Conservation (phyloP, 1,139 yeast genomes). For the Candida freyschussii region DNA sequence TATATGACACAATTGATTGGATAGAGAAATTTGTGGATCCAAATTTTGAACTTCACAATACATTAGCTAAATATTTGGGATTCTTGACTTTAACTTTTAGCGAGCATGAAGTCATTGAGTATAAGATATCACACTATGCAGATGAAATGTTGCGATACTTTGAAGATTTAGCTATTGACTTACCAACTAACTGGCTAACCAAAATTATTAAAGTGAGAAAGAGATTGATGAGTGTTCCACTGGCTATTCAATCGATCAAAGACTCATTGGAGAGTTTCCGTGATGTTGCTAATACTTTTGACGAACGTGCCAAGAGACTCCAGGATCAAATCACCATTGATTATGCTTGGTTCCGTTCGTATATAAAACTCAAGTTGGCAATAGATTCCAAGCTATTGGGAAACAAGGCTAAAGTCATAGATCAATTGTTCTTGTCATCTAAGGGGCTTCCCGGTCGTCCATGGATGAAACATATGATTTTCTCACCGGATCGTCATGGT, state of each 20-base stretch:
- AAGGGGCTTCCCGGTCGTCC: constrained; percentile 31
- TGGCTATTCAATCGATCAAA: constrained; percentile 7
- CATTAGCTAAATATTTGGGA: constrained; percentile 56
- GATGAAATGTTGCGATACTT: constrained; percentile 30
- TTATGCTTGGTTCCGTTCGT: constrained; percentile 65
- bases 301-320: constrained; percentile 35
- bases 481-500: constrained; percentile 34
- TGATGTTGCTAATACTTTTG: constrained; percentile 29
- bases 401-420: constrained; percentile 48
- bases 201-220: constrained; percentile 1
- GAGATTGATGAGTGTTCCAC: constrained; percentile 1
- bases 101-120: constrained; percentile 45
- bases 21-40: constrained; percentile 52
- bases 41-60: constrained; percentile 47
- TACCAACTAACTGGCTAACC: constrained; percentile 36
- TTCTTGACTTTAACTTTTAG: constrained; percentile 47
- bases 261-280: constrained; percentile 14
- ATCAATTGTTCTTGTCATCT: constrained; percentile 32
- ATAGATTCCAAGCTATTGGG: constrained; percentile 54
- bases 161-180: constrained; percentile 22
- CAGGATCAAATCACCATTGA: constrained; percentile 50
- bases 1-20: constrained; percentile 56
- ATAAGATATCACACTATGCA: constrained; percentile 36
- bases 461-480: constrained; percentile 41
- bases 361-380: constrained; percentile 52